phyloP scores from a whole-genome alignment of 345 rosid species.

The Mangifera indica region DNA sequence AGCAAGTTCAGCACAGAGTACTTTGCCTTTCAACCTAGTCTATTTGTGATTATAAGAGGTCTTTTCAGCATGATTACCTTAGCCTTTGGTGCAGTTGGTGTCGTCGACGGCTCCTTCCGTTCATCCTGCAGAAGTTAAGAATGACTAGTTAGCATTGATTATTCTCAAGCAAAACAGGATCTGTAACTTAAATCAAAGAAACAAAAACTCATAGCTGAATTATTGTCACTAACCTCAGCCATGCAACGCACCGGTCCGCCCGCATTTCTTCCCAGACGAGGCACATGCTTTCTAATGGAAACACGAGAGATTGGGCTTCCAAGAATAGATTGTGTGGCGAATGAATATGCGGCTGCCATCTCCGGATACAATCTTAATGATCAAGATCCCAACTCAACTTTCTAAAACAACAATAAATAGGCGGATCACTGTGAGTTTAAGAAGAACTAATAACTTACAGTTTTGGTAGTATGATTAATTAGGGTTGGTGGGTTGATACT shows the following conservation, averaged over 20 bases:
- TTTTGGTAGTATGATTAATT: fast-evolving
- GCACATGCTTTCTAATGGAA: constrained; percentile 18
- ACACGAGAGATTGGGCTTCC: constrained; percentile 32
- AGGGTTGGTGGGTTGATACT: background rate
- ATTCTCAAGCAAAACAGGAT: background rate
- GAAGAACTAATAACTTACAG: background rate
- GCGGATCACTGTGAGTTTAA: background rate
- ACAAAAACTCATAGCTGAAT: background rate
- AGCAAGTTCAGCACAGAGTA: too few species aligned
- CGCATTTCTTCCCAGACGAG: constrained; percentile 27
- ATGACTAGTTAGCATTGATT: background rate
- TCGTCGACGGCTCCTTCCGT: background rate
- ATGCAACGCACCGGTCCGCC: constrained; percentile 38
- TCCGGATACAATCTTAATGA: background rate
- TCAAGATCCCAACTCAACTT: too few species aligned
- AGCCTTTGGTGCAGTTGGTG: constrained; percentile 29
- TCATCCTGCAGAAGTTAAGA: background rate
- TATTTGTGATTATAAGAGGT: too few species aligned
- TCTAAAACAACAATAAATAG: background rate
- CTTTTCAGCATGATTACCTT: background rate
- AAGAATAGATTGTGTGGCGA: constrained; percentile 43
- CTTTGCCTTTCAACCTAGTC: too few species aligned
- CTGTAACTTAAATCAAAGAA: background rate
- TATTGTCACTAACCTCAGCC: constrained; percentile 39
- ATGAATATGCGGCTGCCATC: constrained; percentile 41